Percentiles rank a stretch among this genome's conserved stretches.
phyloP scores from a whole-genome alignment of 805 yeast species.

The Blastobotrys terrestris region DNA sequence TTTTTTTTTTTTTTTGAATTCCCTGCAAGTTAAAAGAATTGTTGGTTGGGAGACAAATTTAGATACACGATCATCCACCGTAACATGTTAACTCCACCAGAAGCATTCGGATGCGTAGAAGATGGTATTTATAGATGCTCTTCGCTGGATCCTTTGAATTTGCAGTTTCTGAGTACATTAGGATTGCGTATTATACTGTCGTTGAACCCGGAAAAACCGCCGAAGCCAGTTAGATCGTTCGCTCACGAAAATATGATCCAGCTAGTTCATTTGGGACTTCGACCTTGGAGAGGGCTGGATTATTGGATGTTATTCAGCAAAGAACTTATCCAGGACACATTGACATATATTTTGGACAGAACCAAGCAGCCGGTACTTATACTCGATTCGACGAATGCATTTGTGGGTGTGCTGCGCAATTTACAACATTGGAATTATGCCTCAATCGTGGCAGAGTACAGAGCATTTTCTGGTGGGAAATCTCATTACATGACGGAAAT shows the following conservation, averaged over 20 bases:
- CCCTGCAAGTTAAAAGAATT: not conserved
- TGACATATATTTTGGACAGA: slow-evolving; percentile 57
- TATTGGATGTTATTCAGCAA: slow-evolving; percentile 77
- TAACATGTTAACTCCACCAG: slow-evolving; percentile 86
- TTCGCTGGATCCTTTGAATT: slow-evolving; percentile 65
- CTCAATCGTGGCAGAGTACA: slow-evolving; percentile 77
- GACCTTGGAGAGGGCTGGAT: slow-evolving; percentile 35
- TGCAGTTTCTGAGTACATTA: slow-evolving; percentile 72
- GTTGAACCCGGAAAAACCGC: slow-evolving; percentile 81
- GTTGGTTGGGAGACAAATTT: not conserved
- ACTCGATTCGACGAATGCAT: slow-evolving; percentile 73
- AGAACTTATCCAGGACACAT: slow-evolving; percentile 54
- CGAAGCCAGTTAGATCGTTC: slow-evolving; percentile 60
- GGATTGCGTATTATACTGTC: slow-evolving; percentile 61
- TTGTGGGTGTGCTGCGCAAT: slow-evolving; percentile 75
- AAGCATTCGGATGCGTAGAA: slow-evolving; percentile 86
- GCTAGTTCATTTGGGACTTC: slow-evolving; percentile 31
- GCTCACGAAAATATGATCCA: slow-evolving; percentile 39
- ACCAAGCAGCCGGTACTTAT: slow-evolving; percentile 62
- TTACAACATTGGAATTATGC: slow-evolving; percentile 86
- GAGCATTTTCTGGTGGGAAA: slow-evolving; percentile 66
- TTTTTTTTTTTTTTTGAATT: too few relatives aligned
- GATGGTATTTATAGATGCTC: slow-evolving; percentile 81
- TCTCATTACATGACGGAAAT: slow-evolving; percentile 76
- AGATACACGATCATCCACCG: too few relatives aligned